phyloP scores from a whole-genome alignment of 192 early-diverging fungal species.

The Backusella sp. region DNA sequence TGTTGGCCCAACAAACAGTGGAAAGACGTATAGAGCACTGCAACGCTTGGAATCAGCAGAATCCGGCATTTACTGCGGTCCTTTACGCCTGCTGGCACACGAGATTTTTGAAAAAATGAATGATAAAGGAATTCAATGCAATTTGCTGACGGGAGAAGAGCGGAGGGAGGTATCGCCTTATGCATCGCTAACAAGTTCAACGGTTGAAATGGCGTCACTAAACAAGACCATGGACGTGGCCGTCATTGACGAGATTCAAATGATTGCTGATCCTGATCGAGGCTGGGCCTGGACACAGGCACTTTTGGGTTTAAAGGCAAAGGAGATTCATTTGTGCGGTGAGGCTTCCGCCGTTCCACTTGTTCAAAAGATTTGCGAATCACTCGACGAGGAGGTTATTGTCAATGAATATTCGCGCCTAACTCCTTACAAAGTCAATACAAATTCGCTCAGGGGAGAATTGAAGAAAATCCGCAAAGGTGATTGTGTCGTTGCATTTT shows the following conservation, averaged over 20 bases:
- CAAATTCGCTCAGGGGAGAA: slow-evolving; percentile 53
- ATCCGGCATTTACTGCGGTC: slow-evolving; percentile 85
- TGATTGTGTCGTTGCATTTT: slow-evolving; percentile 92
- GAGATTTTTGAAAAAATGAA: slow-evolving; percentile 92
- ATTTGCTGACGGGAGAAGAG: slow-evolving; percentile 93
- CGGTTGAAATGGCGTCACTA: slow-evolving; percentile 87
- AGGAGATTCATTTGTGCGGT: slow-evolving; percentile 91
- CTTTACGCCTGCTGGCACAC: slow-evolving; percentile 88
- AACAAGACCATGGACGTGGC: slow-evolving; percentile 67
- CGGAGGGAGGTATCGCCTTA: slow-evolving; percentile 47
- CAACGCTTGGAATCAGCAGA: slow-evolving; percentile 60
- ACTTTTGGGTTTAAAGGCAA: slow-evolving; percentile 71
- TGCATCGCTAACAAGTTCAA: slow-evolving; percentile 65
- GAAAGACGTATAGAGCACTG: slow-evolving; percentile 92
- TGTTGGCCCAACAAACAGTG: slow-evolving; percentile 96
- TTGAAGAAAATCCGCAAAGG: slow-evolving; percentile 66
- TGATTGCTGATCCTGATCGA: slow-evolving; percentile 81
- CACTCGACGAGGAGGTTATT: slow-evolving; percentile 76
- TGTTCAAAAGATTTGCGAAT: slow-evolving; percentile 67
- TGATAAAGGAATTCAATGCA: slow-evolving; percentile 69
- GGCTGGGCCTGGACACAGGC: slow-evolving; percentile 98
- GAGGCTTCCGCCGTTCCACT: slow-evolving; percentile 84
- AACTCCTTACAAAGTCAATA: slow-evolving; percentile 58
- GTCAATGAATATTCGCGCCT: slow-evolving; percentile 79
- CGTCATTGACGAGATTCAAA: slow-evolving; percentile 97